Percentiles rank a stretch among this genome's conserved stretches.
Conservation (phyloP, 352 stramenopile genomes). For the Globisporangium middletonii region DNA sequence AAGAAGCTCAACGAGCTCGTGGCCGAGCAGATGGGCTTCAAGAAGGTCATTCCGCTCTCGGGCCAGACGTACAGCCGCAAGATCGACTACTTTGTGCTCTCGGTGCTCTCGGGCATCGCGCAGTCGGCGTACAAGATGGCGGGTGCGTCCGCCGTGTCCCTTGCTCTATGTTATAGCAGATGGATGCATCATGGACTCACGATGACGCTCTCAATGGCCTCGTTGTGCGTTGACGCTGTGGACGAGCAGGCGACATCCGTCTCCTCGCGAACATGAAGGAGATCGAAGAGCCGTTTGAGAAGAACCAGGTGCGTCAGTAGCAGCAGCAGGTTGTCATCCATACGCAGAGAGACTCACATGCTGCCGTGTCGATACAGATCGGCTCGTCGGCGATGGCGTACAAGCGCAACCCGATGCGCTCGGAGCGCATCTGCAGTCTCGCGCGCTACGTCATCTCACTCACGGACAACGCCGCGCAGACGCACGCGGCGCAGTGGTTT, state of each 20-base stretch:
- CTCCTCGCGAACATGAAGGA: slow-evolving; percentile 99
- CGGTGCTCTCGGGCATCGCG: slow-evolving; percentile 93
- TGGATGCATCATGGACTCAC: not conserved
- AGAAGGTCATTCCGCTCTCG: slow-evolving; percentile 95
- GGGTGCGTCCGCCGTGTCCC: slow-evolving; percentile 16
- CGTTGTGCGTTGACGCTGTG: not conserved
- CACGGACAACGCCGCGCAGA: slow-evolving; percentile 95
- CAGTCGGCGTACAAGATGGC: slow-evolving; percentile 99
- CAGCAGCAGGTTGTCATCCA: too few species aligned
- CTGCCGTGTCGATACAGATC: slow-evolving; percentile 49
- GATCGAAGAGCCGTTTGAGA: slow-evolving; percentile 93
- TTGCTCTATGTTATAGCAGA: not conserved
- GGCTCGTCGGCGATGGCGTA: slow-evolving; percentile 99
- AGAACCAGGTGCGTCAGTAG: slow-evolving; percentile 57
- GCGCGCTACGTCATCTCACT: slow-evolving; percentile 98
- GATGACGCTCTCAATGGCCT: not conserved
- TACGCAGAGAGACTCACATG: not conserved
- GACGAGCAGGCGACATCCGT: slow-evolving; percentile 90
- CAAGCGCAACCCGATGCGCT: slow-evolving; percentile 99
- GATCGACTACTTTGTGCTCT: slow-evolving; percentile 96
- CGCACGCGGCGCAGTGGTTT: slow-evolving; percentile 97
- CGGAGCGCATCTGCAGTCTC: slow-evolving; percentile 96
- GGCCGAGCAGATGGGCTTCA: slow-evolving; percentile 97
- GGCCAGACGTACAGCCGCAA: slow-evolving; percentile 99
- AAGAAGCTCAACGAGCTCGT: slow-evolving; percentile 96